Evolutionary conservation across 2,329 filamentous ascomycete species (phyloP).

Genomic region (Cladosporium sp.): DNA sequence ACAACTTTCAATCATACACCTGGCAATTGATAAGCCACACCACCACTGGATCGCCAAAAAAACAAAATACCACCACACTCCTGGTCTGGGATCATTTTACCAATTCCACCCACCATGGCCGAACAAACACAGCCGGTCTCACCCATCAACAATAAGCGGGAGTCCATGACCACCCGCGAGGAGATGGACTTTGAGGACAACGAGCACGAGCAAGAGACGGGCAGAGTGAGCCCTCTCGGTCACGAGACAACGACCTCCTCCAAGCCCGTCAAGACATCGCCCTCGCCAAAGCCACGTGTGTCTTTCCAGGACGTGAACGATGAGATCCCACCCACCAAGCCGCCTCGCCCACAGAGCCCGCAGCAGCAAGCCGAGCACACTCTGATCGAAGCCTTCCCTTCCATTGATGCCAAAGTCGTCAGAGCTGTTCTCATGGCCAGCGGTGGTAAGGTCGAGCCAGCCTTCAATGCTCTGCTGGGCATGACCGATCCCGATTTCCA

Average conservation of each 20-base stretch:
- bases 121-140: conserved; percentile 30
- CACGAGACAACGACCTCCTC: conserved; percentile 43
- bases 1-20: not conserved
- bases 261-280: conserved; percentile 33
- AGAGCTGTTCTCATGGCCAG: conserved; percentile 88
- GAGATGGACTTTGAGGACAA: conserved; percentile 57
- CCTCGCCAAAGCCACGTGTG: conserved; percentile 47
- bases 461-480: conserved; percentile 88
- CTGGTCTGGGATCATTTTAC: not conserved
- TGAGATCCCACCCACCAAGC: conserved; percentile 67
- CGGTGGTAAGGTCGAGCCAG: conserved; percentile 82
- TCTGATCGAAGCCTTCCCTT: conserved; percentile 90
- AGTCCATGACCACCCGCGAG: conserved; percentile 42
- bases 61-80: not conserved
- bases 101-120: conserved; percentile 26
- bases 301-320: conserved; percentile 53
- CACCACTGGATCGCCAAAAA: not conserved
- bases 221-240: conserved; percentile 43
- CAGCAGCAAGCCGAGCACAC: conserved; percentile 84
- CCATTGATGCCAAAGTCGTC: conserved; percentile 76
- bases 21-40: not conserved
- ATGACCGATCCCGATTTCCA: conserved; percentile 58
- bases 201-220: conserved; percentile 60
- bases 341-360: conserved; percentile 78
- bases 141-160: conserved; percentile 35